Percentiles rank a stretch among this genome's conserved stretches.
These are phyloP conservation scores for Lactuca saligna DNA, from an alignment of 129 eudicot genomes.

Conservation along the genomic window DNA sequence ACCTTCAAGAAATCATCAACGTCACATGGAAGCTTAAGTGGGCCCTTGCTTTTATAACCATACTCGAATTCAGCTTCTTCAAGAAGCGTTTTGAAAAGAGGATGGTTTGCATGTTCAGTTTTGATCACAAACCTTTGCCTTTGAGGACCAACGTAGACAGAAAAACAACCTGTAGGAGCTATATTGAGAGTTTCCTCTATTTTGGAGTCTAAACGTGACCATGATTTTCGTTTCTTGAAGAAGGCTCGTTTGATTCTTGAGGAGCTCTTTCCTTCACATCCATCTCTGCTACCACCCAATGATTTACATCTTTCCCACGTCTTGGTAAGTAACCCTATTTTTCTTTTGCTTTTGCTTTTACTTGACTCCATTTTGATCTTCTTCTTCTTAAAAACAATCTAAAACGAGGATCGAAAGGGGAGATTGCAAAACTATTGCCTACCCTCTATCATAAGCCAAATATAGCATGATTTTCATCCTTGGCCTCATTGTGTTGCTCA, in stretches of 20 bases:
- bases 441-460: slow-evolving; percentile 61
- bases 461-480: slow-evolving; percentile 42
- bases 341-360: slow-evolving; percentile 22
- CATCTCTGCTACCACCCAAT: slow-evolving; percentile 28
- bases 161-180: slow-evolving; percentile 62
- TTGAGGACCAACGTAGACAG: slow-evolving; percentile 71
- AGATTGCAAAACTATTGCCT: not conserved
- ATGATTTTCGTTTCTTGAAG: slow-evolving; percentile 34
- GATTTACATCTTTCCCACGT: slow-evolving; percentile 70
- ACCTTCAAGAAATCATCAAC: slow-evolving; percentile 46
- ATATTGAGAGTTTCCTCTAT: slow-evolving; percentile 14
- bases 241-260: not conserved
- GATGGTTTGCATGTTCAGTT: slow-evolving; percentile 54
- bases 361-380: slow-evolving; percentile 22
- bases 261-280: not conserved
- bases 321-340: slow-evolving; percentile 51
- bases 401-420: not conserved
- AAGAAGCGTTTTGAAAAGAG: slow-evolving; percentile 51
- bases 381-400: too few relatives aligned
- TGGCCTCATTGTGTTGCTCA: slow-evolving; percentile 43
- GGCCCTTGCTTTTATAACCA: slow-evolving; percentile 56
- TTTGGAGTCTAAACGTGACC: slow-evolving; percentile 20
- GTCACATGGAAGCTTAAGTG: slow-evolving; percentile 65
- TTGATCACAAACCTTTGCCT: slow-evolving; percentile 60
- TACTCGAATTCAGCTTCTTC: slow-evolving; percentile 70